Conservation (phyloP, 2,329 filamentous ascomycete species). For the Calonectria pseudoreteaudii region DNA sequence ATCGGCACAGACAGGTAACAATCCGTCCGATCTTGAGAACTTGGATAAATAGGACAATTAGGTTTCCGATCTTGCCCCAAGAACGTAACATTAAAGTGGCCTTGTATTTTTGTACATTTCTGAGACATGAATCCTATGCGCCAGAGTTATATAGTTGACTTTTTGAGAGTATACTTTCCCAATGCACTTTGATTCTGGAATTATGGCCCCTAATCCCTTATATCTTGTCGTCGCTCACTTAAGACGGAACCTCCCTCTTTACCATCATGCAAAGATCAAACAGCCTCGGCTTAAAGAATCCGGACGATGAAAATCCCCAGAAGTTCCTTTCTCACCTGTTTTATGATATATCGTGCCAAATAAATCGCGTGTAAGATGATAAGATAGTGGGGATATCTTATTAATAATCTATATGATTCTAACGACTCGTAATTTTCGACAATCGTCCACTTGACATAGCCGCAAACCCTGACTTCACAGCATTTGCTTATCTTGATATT, state of each 20-base stretch:
- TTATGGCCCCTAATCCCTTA: neutral
- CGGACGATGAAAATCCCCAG: neutral
- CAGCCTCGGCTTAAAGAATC: neutral
- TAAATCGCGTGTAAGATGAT: neutral
- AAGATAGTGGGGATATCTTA: neutral
- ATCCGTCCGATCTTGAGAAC: too few relatives aligned
- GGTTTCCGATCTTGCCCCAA: neutral
- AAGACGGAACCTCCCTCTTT: neutral
- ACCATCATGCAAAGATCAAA: neutral
- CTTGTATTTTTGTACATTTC: neutral
- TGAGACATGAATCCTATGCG: neutral
- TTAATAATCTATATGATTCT: neutral
- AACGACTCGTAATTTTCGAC: neutral
- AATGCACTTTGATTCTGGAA: too few relatives aligned
- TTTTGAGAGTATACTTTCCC: too few relatives aligned
- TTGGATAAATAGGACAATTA: too few relatives aligned
- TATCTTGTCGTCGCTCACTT: neutral
- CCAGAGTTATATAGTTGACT: neutral
- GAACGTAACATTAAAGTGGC: neutral
- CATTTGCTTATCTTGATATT: neutral
- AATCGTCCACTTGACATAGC: neutral
- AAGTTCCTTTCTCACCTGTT: too few relatives aligned
- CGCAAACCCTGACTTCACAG: neutral
- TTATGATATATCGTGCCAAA: neutral
- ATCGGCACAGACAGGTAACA: too few relatives aligned